Percentiles rank a stretch among this genome's conserved stretches.
phyloP scores from a whole-genome alignment of 176 grass and related monocot species.

The Chloris gayana region DNA sequence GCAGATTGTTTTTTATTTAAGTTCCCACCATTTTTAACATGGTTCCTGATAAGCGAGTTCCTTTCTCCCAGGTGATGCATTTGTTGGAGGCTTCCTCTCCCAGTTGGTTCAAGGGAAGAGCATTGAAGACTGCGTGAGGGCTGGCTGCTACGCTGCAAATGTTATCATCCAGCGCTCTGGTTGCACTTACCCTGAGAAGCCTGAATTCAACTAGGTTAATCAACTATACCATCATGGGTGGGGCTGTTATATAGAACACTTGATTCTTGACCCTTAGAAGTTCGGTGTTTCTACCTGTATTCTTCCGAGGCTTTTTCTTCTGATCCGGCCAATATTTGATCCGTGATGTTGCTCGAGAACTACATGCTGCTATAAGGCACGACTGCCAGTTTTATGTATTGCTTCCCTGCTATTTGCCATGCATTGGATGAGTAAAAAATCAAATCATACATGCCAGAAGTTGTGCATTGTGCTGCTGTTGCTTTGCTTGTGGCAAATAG shows the following conservation, averaged over 20 bases:
- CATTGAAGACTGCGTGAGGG: constrained; percentile 76
- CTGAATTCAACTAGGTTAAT: constrained; percentile 71
- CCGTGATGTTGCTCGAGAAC: constrained; percentile 34
- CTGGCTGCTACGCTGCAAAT: constrained; percentile 84
- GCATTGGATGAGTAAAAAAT: neutral
- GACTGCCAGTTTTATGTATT: constrained; percentile 37
- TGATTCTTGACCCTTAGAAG: constrained; percentile 17
- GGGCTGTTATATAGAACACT: constrained; percentile 4
- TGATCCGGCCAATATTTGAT: constrained; percentile 34
- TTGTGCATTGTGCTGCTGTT: neutral
- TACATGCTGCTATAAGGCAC: constrained; percentile 47
- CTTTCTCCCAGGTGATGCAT: constrained; percentile 71
- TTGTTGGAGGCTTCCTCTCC: constrained; percentile 96
- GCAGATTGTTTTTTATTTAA: neutral
- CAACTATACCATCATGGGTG: neutral
- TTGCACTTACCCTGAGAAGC: constrained; percentile 96
- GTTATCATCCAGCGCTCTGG: constrained; percentile 88
- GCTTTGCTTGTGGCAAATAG: neutral
- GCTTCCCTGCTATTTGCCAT: neutral
- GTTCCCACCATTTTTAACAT: neutral
- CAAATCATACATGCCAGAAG: neutral
- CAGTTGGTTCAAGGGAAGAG: constrained; percentile 82
- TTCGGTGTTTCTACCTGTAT: constrained; percentile 39
- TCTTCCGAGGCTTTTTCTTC: constrained; percentile 44
- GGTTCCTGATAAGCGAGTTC: neutral